These are phyloP conservation scores for Halenospora varia DNA, from an alignment of 495 filamentous ascomycete genomes.

Conservation along the genomic window DNA sequence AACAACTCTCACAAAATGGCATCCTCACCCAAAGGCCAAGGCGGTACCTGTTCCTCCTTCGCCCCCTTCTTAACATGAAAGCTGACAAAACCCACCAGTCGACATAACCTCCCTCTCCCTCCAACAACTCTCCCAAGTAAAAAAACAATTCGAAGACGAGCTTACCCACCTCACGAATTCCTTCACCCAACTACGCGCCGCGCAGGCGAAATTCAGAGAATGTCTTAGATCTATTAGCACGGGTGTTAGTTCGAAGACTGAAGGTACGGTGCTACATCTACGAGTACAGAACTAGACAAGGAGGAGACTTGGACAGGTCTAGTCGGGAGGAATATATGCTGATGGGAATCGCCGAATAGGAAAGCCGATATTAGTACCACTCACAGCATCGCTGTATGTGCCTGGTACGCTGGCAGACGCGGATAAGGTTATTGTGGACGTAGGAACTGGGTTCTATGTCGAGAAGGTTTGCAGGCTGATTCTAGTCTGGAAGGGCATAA, in stretches of 20 bases:
- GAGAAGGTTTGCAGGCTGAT: conserved; percentile 63
- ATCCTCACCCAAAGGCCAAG: conserved; percentile 19
- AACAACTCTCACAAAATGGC: conserved; percentile 11
- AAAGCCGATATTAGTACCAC: conserved; percentile 77
- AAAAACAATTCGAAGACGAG: conserved; percentile 93
- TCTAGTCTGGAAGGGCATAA: not conserved
- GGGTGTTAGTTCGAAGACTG: conserved; percentile 19
- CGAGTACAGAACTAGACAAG: too few species aligned
- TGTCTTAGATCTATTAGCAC: conserved; percentile 52
- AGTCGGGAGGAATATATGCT: not conserved
- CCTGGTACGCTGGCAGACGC: conserved; percentile 74
- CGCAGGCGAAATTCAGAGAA: conserved; percentile 87
- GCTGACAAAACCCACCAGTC: conserved; percentile 12
- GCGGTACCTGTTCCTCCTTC: conserved; percentile 2
- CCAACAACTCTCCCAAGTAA: conserved; percentile 58
- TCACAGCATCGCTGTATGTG: conserved; percentile 93
- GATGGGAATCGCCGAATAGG: conserved; percentile 25
- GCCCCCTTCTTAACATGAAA: not conserved
- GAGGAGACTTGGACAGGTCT: not conserved
- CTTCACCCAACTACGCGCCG: conserved; percentile 80
- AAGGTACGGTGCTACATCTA: conserved; percentile 8
- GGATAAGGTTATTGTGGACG: conserved; percentile 84
- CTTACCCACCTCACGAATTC: conserved; percentile 88
- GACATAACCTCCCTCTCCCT: conserved; percentile 43
- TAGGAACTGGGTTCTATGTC: conserved; percentile 94